Base-by-base conservation (phyloP, 1,284 basidiomycete species). In the Ustilago esculenta region DNA sequence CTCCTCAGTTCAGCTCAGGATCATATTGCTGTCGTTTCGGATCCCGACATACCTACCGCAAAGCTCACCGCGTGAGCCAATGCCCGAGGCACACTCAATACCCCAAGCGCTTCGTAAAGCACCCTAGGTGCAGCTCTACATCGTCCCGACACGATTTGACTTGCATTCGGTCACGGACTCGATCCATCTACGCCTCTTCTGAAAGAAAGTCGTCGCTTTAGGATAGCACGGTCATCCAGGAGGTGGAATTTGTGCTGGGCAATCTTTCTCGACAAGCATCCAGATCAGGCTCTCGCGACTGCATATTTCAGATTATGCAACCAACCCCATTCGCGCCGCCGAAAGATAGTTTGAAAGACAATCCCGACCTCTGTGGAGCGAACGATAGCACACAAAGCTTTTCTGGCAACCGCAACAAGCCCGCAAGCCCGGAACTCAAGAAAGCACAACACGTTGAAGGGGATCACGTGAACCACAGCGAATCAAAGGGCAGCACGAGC, bases 311-410 rank as follows among this genome's bases (percentile, higher is more conserved):
- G 32, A 29, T 35, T 23, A 57, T 57, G 54, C 54, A 30, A 24
- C 36, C 54, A 27, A 11, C 14, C 18, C 47, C 54, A 14, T 27
- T 50, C 32, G 18, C 34, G 20, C 17, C 35, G 14, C 18, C 25
- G 11, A 40, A 30, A 49, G 50, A 61, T 24, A 40, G 41, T 45
- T 34, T 32, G 10, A 29, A 34, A 18, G 32, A 33, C 40, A n/a
- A 7, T 12, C 20, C 3, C 3, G 6, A n/a, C n/a, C 21, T n/a
- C 12, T 2, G 21, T 25, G 21, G 43, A 20, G 41, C n/a, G 14
- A 24, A 34, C n/a, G 44, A 40, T n/a, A 41, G 14, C 39, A 8
- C 5, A 27, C 39, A 35, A n/a, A 24, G 32, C 33, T 4, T 3
- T 35, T 15, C 25, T 32, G 23, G 14, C n/a, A 15, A n/a, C 10